Conservation (phyloP, 176 grass and related monocot species). For the Aegilops bicornis region DNA sequence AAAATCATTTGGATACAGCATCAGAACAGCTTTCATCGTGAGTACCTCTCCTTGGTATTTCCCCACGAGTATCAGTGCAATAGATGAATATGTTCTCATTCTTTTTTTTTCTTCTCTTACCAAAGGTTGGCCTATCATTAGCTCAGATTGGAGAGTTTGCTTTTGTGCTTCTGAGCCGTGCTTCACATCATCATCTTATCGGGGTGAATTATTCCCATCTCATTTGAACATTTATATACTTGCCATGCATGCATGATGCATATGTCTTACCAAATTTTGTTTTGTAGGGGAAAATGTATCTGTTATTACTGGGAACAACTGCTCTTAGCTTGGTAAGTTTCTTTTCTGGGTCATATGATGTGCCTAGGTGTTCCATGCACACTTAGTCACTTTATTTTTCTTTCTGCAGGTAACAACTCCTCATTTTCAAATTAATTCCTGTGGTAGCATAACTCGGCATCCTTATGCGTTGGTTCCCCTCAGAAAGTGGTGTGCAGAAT, state of each 20-base stretch:
- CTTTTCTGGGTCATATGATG: constrained; percentile 8
- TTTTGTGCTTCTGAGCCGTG: constrained; percentile 94
- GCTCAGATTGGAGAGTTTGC: constrained; percentile 99
- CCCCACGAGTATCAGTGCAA: not conserved
- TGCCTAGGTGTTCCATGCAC: constrained; percentile 16
- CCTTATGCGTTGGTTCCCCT: constrained; percentile 93
- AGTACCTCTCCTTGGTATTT: constrained; percentile 31
- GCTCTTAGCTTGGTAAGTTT: constrained; percentile 89
- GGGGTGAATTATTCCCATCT: constrained; percentile 59
- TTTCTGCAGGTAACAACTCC: constrained; percentile 82
- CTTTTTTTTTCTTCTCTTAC: constrained; percentile 21
- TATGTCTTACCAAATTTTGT: not conserved
- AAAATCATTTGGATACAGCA: constrained; percentile 92
- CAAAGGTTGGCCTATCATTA: constrained; percentile 97
- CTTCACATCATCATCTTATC: constrained; percentile 97
- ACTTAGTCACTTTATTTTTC: constrained; percentile 15
- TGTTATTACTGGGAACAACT: constrained; percentile 92
- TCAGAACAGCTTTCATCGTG: constrained; percentile 94
- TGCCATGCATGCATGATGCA: not conserved
- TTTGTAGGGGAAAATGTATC: constrained; percentile 96
- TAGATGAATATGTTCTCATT: constrained; percentile 27
- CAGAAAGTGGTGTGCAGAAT: constrained; percentile 69
- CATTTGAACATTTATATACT: not conserved
- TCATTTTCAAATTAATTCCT: constrained; percentile 99
- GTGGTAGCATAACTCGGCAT: constrained; percentile 90